Evolutionary conservation across 2,329 filamentous ascomycete genomes (phyloP).

Genomic region (Microsporum audouinii): DNA sequence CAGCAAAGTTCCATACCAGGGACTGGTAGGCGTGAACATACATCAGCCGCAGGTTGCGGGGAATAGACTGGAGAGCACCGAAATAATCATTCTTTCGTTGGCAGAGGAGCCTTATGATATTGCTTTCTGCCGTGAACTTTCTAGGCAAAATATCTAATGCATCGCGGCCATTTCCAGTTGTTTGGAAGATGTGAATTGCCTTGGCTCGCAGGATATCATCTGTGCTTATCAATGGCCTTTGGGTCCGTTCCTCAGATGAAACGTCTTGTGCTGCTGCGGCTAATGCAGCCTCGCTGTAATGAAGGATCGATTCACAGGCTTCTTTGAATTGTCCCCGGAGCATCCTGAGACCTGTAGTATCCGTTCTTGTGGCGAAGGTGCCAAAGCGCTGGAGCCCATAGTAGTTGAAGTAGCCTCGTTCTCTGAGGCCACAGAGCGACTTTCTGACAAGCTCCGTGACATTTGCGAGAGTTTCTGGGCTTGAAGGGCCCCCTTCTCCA

Average conservation of each 20-base stretch:
- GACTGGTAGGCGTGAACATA: slow-evolving; percentile 97
- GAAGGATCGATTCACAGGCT: slow-evolving; percentile 65
- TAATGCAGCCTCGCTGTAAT: slow-evolving; percentile 56
- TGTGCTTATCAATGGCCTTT: slow-evolving; percentile 44
- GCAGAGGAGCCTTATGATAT: slow-evolving; percentile 65
- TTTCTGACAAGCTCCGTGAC: slow-evolving; percentile 37
- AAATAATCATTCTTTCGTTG: slow-evolving; percentile 55
- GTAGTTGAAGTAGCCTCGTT: slow-evolving; percentile 89
- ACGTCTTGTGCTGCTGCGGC: slow-evolving; percentile 43
- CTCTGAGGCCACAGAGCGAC: slow-evolving; percentile 55
- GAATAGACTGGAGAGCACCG: slow-evolving; percentile 69
- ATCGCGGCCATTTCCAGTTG: slow-evolving; percentile 45
- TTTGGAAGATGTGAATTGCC: slow-evolving; percentile 64
- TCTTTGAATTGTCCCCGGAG: slow-evolving; percentile 69
- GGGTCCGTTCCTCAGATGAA: slow-evolving; percentile 27
- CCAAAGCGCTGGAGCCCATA: slow-evolving; percentile 96
- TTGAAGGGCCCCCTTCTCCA: slow-evolving; percentile 21
- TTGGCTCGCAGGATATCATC: slow-evolving; percentile 72
- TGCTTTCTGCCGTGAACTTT: slow-evolving; percentile 69
- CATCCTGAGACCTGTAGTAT: slow-evolving; percentile 73
- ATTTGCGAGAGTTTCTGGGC: slow-evolving; percentile 34
- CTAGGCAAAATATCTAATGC: slow-evolving; percentile 61
- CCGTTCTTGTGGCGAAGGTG: slow-evolving; percentile 73
- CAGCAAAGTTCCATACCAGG: slow-evolving; percentile 81
- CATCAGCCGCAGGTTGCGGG: slow-evolving; percentile 74